A percentile compares a stretch with the other conserved stretches of the same genome.
These are phyloP conservation scores for Phytopythium ostracodes DNA, from an alignment of 352 stramenopile species.

Conservation along the genomic window DNA sequence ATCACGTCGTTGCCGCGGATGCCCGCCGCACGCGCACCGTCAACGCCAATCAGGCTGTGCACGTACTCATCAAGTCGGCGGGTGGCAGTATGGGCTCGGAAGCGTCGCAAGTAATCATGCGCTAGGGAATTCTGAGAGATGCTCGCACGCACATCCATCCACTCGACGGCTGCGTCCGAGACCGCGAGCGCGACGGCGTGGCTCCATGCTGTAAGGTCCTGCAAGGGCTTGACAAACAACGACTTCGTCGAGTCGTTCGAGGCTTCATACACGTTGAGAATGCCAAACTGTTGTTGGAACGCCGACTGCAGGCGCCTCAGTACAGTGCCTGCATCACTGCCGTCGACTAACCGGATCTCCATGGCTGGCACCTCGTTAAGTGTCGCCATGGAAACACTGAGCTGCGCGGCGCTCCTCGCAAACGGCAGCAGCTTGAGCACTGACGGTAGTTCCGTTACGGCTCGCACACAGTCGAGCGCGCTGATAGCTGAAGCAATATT, in stretches of 20 bases:
- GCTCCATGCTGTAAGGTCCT: conserved; percentile 54
- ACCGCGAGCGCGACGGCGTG: conserved; percentile 47
- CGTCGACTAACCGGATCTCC: conserved; percentile 58
- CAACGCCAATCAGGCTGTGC: conserved; percentile 55
- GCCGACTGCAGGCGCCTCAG: conserved; percentile 31
- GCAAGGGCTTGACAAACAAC: conserved; percentile 46
- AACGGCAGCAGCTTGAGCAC: conserved; percentile 79
- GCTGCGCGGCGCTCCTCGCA: conserved; percentile 38
- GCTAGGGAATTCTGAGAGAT: conserved; percentile 27
- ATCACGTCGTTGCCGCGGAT: conserved; percentile 70
- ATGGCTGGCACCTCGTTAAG: conserved; percentile 35
- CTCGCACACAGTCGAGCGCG: conserved; percentile 41
- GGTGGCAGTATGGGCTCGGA: conserved; percentile 4
- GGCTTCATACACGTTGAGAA: conserved; percentile 59
- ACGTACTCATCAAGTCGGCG: conserved; percentile 65
- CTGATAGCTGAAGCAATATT: conserved; percentile 25
- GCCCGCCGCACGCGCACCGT: conserved; percentile 47
- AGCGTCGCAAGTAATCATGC: background rate
- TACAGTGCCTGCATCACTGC: conserved; percentile 21
- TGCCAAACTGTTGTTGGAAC: conserved; percentile 36
- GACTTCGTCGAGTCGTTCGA: conserved; percentile 15
- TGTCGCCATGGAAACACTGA: conserved; percentile 20
- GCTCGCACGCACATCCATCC: conserved; percentile 44
- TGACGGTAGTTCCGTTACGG: conserved; percentile 35
- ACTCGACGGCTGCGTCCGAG: conserved; percentile 52